A percentile compares a stretch with the other conserved stretches of the same genome.
Conservation (phyloP, 75 land plant genomes). For the Pinus tabuliformis region DNA sequence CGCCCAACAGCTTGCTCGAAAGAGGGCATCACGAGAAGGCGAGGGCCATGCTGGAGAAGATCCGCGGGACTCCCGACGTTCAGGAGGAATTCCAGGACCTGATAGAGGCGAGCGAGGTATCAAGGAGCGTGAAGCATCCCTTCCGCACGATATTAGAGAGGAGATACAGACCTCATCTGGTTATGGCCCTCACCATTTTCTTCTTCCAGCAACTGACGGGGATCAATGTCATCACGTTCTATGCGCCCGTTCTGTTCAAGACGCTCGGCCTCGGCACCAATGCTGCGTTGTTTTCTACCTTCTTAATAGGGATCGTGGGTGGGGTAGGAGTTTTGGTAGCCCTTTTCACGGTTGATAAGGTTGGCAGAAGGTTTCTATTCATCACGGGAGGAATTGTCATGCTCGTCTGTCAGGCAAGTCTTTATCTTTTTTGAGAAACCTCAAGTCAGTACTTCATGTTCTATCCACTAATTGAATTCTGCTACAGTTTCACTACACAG, state of each 20-base stretch:
- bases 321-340: conserved; percentile 39
- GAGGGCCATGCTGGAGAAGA: neutral
- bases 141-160: neutral
- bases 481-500: no score
- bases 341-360: conserved; percentile 27
- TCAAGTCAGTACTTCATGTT: no score
- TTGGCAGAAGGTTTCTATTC: conserved; percentile 30
- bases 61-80: conserved; percentile 11
- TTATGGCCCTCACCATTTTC: conserved; percentile 31
- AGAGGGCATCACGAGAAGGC: conserved; percentile 15
- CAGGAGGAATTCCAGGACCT: neutral
- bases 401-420: conserved; percentile 30
- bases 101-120: neutral
- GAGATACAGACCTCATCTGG: conserved; percentile 29
- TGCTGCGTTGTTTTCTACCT: conserved; percentile 29
- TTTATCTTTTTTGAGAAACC: neutral
- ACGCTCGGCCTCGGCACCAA: conserved; percentile 46
- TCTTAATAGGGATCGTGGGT: conserved; percentile 41
- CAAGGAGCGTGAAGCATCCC: conserved; percentile 8
- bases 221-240: conserved; percentile 52
- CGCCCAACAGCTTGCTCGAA: conserved; percentile 30
- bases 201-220: conserved; percentile 58
- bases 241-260: conserved; percentile 49
- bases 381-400: conserved; percentile 33
- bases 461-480: no score